phyloP scores from a whole-genome alignment of 176 grass and related monocot genomes.

The Aegilops longissima region DNA sequence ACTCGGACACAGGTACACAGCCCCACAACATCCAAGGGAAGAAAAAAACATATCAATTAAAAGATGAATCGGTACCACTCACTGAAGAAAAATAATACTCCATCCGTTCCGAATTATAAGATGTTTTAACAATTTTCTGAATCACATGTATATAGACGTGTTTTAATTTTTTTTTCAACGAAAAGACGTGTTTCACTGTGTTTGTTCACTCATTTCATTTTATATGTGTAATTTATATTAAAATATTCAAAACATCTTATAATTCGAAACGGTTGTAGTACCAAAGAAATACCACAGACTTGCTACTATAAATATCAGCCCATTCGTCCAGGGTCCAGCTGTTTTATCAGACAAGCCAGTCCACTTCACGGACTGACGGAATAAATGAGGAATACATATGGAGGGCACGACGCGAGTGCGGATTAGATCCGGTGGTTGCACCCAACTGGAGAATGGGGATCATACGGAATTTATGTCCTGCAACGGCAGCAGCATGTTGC shows the following conservation, averaged over 20 bases:
- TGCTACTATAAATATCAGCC: too few relatives aligned
- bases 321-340: too few relatives aligned
- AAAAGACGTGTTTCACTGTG: too few relatives aligned
- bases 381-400: not conserved
- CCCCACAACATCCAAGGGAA: not conserved
- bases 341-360: not conserved
- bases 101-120: too few relatives aligned
- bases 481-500: not conserved
- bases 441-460: slow-evolving; percentile 11
- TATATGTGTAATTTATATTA: too few relatives aligned
- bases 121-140: too few relatives aligned
- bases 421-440: slow-evolving; percentile 15
- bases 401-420: not conserved
- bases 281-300: not conserved
- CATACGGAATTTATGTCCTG: not conserved
- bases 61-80: not conserved
- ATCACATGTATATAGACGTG: too few relatives aligned
- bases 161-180: too few relatives aligned
- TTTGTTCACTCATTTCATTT: too few relatives aligned
- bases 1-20: not conserved
- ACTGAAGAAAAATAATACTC: not conserved
- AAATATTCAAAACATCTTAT: too few relatives aligned
- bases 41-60: not conserved
- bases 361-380: not conserved
- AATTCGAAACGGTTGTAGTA: too few relatives aligned